These are phyloP conservation scores for Polyporus tsugae DNA, from an alignment of 1,284 basidiomycete species.

Conservation along the genomic window DNA sequence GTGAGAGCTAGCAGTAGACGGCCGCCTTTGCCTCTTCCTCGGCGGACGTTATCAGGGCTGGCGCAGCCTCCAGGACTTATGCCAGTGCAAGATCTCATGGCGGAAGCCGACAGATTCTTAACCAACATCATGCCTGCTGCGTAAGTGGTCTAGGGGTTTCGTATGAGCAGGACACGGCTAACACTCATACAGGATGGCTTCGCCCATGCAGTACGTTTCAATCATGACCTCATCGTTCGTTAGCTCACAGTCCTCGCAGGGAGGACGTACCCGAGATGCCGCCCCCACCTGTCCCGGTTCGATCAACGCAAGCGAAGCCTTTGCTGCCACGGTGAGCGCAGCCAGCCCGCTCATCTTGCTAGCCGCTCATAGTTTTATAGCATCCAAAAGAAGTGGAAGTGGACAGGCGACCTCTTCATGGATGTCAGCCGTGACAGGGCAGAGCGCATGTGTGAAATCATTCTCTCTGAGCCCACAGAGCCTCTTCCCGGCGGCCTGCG, in stretches of 20 bases:
- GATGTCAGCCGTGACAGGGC: conserved; percentile 41
- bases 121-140: conserved; percentile 48
- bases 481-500: conserved; percentile 51
- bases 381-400: conserved; percentile 46
- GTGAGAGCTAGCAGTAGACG: conserved; percentile 8
- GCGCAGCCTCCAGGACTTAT: conserved; percentile 3
- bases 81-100: conserved; percentile 13
- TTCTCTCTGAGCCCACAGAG: conserved; percentile 54
- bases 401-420: conserved; percentile 46
- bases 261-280: conserved; percentile 24
- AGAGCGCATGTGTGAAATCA: conserved; percentile 56
- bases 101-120: conserved; percentile 47
- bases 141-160: conserved; percentile 39
- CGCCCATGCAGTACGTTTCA: conserved; percentile 40
- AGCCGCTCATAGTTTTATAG: conserved; percentile 4
- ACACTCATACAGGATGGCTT: conserved; percentile 42
- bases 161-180: neutral
- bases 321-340: conserved; percentile 24
- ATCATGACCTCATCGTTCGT: neutral
- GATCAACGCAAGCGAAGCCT: conserved; percentile 9
- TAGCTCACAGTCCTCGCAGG: conserved; percentile 4
- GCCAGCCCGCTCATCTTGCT: neutral
- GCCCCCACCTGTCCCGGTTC: conserved; percentile 13
- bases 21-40: conserved; percentile 24
- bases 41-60: conserved; percentile 16